Base-by-base conservation (phyloP, 2,329 filamentous ascomycete genomes). In the Dothistroma septosporum region DNA sequence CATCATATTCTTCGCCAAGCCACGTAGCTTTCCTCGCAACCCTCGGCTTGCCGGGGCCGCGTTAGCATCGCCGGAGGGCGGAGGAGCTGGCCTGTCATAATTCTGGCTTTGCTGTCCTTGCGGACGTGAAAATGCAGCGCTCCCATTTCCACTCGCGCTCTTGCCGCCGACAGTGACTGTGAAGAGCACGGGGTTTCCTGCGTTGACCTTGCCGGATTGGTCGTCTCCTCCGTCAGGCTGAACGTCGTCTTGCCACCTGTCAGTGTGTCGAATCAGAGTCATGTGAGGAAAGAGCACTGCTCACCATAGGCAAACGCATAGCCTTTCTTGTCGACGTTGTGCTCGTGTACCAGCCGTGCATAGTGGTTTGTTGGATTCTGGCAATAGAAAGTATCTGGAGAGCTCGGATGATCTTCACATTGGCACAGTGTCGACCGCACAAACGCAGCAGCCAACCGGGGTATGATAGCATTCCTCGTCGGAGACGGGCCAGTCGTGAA, bases 371-470 rank as follows among this genome's bases (percentile, higher is more conserved):
- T 81, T 0, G 72, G 70, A 48, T 72, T 68, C 21, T 66, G 61
- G 1, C 47, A 54, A 63, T 75, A 76, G 63, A 74, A 76, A 0
- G 72, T 74, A 11, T 66, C 47, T 0, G 74, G 73, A 4, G 66
- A 56, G 47, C 76, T 62, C 57, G 79, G 72, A 69, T 79, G 70
- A 64, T 70, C 69, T 12, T 76, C 74, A 9, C 74, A 73, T 3
- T 73, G 72, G 53, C 89, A 75, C 60, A 94, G 75, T 5, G 88
- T 91, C n/a, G 83, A 86, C 21, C 91, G 82, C 73, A 92, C 91
- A 66, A 94, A 84, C 0, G 88, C 89, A 1, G 91, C 90, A 0
- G 88, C 85, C 10, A 95, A 77, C n/a, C 91, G 83, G 0, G 91
- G 88, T 3, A 87, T 87, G 59, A 92, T 83, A 44, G 87, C 87